Base-by-base conservation (phyloP, 2,329 filamentous ascomycete genomes). In the Diplodia seriata region DNA sequence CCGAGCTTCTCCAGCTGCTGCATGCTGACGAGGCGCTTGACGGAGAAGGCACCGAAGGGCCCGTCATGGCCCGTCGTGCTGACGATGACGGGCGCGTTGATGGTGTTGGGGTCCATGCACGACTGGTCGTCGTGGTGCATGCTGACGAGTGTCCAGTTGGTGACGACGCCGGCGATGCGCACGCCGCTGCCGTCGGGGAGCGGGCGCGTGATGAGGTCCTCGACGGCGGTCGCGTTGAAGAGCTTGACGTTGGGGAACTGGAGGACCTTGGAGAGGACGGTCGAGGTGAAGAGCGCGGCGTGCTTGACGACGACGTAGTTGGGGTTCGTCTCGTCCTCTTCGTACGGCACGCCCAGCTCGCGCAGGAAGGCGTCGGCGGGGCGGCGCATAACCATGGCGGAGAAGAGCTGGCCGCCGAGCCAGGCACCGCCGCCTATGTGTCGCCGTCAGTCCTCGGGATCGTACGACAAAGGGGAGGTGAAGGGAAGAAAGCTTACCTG, bases 51-150 rank as follows among this genome's bases (percentile, higher is more conserved):
- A 56, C 93, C 94, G 77, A 97, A 96, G 18, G 93, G 93, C 56
- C 87, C 94, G 72, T 97, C 93, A 75, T 97, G 93, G 62, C 93
- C 94, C 0, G 93, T 97, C 29, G 93, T 97, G 68, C 90, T 93
- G 82, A 97, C 91, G 76, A 97, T 85, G 69, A 97, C 80, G 1
- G 93, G 93, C 0, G 93, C 92, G 77, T 97, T 97, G 86, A 97
- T 97, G 75, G 93, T 97, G 87, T 95, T 97, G 73, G 93, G 93
- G 79, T 97, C 94, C 93, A 97, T 97, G 90, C 93, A 97, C 70
- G 88, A 91, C 83, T 97, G 93, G 78, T 94, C 91, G 77, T 93
- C 91, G 80, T 94, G 91, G 80, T 94, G 90, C 85, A 94, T 91
- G 53, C 90, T 88, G 59, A 97, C 93, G 31, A 97, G 86, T 1